phyloP scores from a whole-genome alignment of 345 rosid species.

The Gossypium herbaceum region DNA sequence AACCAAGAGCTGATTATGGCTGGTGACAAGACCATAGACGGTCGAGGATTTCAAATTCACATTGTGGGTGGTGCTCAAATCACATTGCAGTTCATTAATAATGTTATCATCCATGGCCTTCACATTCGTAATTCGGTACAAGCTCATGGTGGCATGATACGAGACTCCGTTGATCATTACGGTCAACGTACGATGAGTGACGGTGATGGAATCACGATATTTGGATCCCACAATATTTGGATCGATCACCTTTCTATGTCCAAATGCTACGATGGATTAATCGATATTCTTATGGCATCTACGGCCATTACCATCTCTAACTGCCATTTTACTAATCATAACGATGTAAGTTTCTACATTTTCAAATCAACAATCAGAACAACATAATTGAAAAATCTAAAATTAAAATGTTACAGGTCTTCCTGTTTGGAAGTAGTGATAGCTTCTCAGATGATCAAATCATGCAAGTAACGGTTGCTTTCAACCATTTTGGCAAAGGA shows the following conservation, averaged over 20 bases:
- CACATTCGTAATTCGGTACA: slow-evolving; percentile 37
- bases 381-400: not conserved
- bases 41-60: slow-evolving; percentile 53
- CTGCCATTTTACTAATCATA: slow-evolving; percentile 40
- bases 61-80: slow-evolving; percentile 44
- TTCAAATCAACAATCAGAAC: too few species aligned
- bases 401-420: slow-evolving; percentile 24
- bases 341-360: slow-evolving; percentile 25
- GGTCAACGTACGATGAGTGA: slow-evolving; percentile 38
- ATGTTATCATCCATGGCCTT: slow-evolving; percentile 50
- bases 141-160: slow-evolving; percentile 38
- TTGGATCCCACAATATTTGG: slow-evolving; percentile 40
- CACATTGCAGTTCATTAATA: slow-evolving; percentile 40
- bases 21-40: slow-evolving; percentile 74
- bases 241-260: slow-evolving; percentile 45
- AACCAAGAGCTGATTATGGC: slow-evolving; percentile 58
- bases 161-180: slow-evolving; percentile 44
- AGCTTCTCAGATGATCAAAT: slow-evolving; percentile 17
- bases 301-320: slow-evolving; percentile 48
- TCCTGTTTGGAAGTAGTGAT: slow-evolving; percentile 44
- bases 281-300: slow-evolving; percentile 36
- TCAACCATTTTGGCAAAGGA: too few species aligned
- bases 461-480: slow-evolving; percentile 34
- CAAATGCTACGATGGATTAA: slow-evolving; percentile 34
- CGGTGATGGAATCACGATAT: slow-evolving; percentile 47